These are phyloP conservation scores for Babesia microti DNA, from an alignment of 169 alveolate species.

Conservation along the genomic window DNA sequence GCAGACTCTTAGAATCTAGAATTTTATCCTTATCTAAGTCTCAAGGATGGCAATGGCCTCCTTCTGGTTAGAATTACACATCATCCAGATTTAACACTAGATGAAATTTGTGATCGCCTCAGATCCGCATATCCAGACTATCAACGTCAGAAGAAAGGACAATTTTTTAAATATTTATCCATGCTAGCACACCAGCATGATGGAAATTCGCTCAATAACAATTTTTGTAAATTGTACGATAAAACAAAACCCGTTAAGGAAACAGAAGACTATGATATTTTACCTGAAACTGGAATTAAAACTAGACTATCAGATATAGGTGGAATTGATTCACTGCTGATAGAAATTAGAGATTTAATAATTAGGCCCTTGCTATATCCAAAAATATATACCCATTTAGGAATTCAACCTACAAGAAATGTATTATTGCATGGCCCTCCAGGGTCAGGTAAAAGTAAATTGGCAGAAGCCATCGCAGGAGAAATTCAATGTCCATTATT, in stretches of 20 bases:
- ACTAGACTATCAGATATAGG: slow-evolving; percentile 36
- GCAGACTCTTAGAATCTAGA: no score
- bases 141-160: slow-evolving; percentile 36
- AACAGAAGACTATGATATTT: slow-evolving; percentile 14
- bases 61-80: no score
- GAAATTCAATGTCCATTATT: slow-evolving; percentile 62
- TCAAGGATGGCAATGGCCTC: no score
- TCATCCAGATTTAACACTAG: no score
- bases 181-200: no score
- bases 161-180: no score
- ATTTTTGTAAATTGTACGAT: no score
- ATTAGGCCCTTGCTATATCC: slow-evolving; percentile 62
- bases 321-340: slow-evolving; percentile 54
- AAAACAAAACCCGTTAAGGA: no score
- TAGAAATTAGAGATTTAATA: slow-evolving; percentile 55
- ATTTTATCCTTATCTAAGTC: no score
- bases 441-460: slow-evolving; percentile 92
- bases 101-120: no score
- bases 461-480: slow-evolving; percentile 91
- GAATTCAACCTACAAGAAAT: slow-evolving; percentile 83
- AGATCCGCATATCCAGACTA: slow-evolving; percentile 29
- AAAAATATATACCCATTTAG: slow-evolving; percentile 72
- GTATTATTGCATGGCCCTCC: slow-evolving; percentile 92
- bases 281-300: slow-evolving; percentile 21
- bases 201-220: no score